Evolutionary conservation across 768 basidiomycete genomes (phyloP).

Genomic region (Lactifluus pinguis): DNA sequence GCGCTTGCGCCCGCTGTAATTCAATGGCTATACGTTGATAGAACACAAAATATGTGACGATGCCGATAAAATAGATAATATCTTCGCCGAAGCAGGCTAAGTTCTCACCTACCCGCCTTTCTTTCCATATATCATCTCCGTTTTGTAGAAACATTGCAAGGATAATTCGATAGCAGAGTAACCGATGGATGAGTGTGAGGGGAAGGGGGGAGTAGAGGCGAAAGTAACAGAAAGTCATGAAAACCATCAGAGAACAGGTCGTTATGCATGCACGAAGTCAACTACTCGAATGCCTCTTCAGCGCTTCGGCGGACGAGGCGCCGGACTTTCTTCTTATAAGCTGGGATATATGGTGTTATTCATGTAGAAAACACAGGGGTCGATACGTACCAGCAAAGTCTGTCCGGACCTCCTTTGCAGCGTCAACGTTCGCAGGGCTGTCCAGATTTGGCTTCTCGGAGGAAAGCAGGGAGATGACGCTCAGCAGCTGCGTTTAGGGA

Average conservation of each 20-base stretch:
- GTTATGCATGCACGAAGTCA: not conserved
- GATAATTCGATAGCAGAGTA: slow-evolving; percentile 3
- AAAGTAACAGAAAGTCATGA: slow-evolving; percentile 1
- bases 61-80: not conserved
- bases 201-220: not conserved
- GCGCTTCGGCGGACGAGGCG: slow-evolving; percentile 79
- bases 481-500: slow-evolving; percentile 58
- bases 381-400: slow-evolving; percentile 44
- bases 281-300: slow-evolving; percentile 75
- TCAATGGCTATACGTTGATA: not conserved
- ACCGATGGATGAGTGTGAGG: not conserved
- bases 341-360: slow-evolving; percentile 32
- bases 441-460: slow-evolving; percentile 86
- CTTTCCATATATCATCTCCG: not conserved
- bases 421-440: slow-evolving; percentile 94
- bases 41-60: not conserved
- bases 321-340: slow-evolving; percentile 94
- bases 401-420: slow-evolving; percentile 78
- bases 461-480: slow-evolving; percentile 92
- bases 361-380: not conserved
- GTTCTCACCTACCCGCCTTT: not conserved
- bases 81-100: not conserved
- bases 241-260: not conserved
- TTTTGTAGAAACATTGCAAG: not conserved
- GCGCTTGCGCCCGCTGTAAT: not conserved